Base-by-base conservation (phyloP, 2,329 filamentous ascomycete genomes). In the Seiridium unicorne region DNA sequence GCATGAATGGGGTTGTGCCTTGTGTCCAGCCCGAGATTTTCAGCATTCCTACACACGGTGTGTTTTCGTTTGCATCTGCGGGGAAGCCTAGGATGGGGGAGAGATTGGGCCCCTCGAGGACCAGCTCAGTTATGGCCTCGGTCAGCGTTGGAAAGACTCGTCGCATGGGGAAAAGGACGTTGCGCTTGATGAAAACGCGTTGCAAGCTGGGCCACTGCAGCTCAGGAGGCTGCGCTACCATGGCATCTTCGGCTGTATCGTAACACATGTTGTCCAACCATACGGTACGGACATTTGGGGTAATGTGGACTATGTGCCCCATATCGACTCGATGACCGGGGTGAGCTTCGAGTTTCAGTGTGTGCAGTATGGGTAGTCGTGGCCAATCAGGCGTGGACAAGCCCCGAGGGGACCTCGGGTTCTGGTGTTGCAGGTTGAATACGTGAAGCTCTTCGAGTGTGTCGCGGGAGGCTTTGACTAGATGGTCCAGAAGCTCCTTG, bases 401-500 rank as follows among this genome's bases (percentile, higher is more conserved):
- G 42, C 42, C 18, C 18, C 18, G 18, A 26, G 18, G 42, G 5
- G 10, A 7, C 2, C 13, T 13, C 42, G 13, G 6, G 46, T 9
- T 1, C 9, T 5, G 8, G 40, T 4, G 7, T 18, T 35, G 48
- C 11, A 59, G 31, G 1, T 26, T 9, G 11, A 53, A n/a, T 11
- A 59, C 26, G 11, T 31, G 13, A 10, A 59, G 48, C 4, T 59
- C 36, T 38, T 53, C 48, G 8, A 59, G 49, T 10, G 57, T 54
- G 10, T 49, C 38, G 4, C 11, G 6, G 31, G 35, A 26, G 3
- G 48, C 48, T 11, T 32, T 13, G 6, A 59, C 9, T 5, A 59
- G 18, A 11, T 34, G 38, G 13, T 44, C 9, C 40, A 59, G 7
- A 42, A 51, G 13, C 1, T 34, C 3, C 2, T 5, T 35, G 36